Evolutionary conservation across 495 filamentous ascomycete genomes (phyloP).

Genomic region (Neurospora discreta): DNA sequence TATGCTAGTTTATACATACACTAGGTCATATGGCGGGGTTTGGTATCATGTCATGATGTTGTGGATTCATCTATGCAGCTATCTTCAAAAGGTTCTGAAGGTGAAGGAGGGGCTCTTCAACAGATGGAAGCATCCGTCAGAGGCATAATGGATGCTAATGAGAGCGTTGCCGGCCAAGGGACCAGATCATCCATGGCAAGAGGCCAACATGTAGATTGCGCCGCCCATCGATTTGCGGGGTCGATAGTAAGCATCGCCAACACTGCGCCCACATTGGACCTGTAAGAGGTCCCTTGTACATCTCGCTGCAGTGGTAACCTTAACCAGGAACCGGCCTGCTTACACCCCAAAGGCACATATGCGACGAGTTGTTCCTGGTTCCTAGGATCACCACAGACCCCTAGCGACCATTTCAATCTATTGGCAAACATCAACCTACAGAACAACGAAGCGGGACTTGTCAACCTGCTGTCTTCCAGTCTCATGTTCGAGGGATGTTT

Average conservation of each 20-base stretch:
- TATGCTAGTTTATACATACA: not conserved
- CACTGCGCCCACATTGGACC: not conserved
- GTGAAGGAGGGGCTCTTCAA: not conserved
- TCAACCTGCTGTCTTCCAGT: no score
- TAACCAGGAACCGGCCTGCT: not conserved
- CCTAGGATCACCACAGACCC: no score
- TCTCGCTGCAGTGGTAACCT: not conserved
- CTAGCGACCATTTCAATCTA: no score
- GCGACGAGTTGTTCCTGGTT: no score
- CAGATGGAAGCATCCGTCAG: not conserved
- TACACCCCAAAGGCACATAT: no score
- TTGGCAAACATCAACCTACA: no score
- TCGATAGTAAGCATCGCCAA: not conserved
- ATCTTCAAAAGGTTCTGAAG: not conserved
- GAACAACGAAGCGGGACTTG: no score
- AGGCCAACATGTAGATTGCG: not conserved
- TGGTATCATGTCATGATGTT: not conserved
- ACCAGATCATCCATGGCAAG: not conserved
- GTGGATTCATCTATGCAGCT: not conserved
- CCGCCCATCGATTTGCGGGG: not conserved
- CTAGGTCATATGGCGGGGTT: not conserved
- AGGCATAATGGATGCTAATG: not conserved
- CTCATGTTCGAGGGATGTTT: no score
- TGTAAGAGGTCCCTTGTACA: not conserved
- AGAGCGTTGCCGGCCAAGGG: not conserved